These are phyloP conservation scores for Chaetomiaceae sp. DNA, from an alignment of 2,329 filamentous ascomycete species.

Conservation along the genomic window DNA sequence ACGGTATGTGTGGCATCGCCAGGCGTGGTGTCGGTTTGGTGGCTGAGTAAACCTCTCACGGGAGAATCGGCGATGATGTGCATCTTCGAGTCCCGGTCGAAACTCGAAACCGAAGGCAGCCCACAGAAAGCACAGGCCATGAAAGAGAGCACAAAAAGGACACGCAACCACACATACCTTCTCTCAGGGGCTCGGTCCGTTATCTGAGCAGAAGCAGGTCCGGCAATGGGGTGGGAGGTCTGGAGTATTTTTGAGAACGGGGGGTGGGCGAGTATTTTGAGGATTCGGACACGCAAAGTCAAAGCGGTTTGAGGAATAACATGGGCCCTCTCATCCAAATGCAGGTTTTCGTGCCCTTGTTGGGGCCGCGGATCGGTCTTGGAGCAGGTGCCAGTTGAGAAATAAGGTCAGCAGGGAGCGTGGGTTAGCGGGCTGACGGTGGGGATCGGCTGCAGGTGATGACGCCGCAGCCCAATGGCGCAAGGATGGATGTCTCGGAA, in stretches of 20 bases:
- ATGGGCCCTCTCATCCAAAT: not conserved
- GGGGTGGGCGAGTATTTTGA: too few species aligned
- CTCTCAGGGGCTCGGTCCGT: too few species aligned
- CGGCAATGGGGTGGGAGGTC: too few species aligned
- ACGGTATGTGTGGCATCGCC: not conserved
- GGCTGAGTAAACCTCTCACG: too few species aligned
- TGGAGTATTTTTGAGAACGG: too few species aligned
- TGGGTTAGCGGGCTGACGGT: conserved; percentile 24
- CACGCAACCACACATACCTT: too few species aligned
- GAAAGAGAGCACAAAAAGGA: too few species aligned
- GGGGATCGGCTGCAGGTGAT: conserved; percentile 29
- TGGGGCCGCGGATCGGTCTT: conserved; percentile 4
- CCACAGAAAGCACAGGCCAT: too few species aligned
- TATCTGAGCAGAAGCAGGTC: too few species aligned
- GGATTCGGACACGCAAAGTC: not conserved
- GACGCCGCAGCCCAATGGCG: conserved; percentile 28
- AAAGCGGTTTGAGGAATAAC: not conserved
- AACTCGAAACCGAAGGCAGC: too few species aligned
- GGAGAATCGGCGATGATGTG: too few species aligned
- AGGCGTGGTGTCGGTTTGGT: not conserved
- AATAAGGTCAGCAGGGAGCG: conserved; percentile 16
- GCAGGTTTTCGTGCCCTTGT: not conserved
- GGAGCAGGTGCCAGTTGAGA: conserved; percentile 2
- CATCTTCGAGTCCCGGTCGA: too few species aligned
- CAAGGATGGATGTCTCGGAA: conserved; percentile 25